Evolutionary conservation across 352 stramenopile genomes (phyloP), one percentile per base, ranked within the genome.

Genomic region (Phytopythium chamaehyphon): DNA sequence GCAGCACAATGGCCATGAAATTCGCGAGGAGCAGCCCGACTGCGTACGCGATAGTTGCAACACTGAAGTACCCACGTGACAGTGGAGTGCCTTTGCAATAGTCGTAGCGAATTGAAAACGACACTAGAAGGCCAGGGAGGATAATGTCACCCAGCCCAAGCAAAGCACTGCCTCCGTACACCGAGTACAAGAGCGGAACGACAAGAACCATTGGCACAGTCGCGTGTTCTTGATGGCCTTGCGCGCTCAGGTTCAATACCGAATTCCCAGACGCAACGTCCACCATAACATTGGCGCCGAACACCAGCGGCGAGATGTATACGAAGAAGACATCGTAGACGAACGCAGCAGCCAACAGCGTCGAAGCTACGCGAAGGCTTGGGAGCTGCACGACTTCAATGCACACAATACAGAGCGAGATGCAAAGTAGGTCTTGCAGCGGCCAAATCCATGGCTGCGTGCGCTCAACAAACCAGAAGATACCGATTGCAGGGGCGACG

Each of bases 311-410:
- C 0, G 87, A 96, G 7, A 98, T 52, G 70, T 97, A 97, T 26
- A 97, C 89, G 68, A 97, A 97, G 62, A 97, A 98, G 24, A 98
- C 89, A 62, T 98, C 91, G 65, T 98, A 98, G 45, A 93, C 71
- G 62, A 97, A 97, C 1, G 91, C 89, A 15, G 89, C 76, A 21
- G 71, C 73, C 26, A 98, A 69, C 16, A 98, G 59, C n/a, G 83
- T 71, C 1, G 77, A 74, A 11, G 83, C 89, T 7, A 97, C 88
- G 42, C 76, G 69, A 21, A 98, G 78, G 37, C 66, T 83, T 14
- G 70, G 70, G 6, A 86, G 37, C 40, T 92, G 87, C 18, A 97
- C 90, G 14, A 89, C 73, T 36, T 84, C 72, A 40, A 98, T 69
- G 54, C 96, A 95, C 2, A 93, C 69, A 23, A 97, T 77, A 65